phyloP scores from a whole-genome alignment of 2,329 filamentous ascomycete species.

The Aureobasidium sp. region DNA sequence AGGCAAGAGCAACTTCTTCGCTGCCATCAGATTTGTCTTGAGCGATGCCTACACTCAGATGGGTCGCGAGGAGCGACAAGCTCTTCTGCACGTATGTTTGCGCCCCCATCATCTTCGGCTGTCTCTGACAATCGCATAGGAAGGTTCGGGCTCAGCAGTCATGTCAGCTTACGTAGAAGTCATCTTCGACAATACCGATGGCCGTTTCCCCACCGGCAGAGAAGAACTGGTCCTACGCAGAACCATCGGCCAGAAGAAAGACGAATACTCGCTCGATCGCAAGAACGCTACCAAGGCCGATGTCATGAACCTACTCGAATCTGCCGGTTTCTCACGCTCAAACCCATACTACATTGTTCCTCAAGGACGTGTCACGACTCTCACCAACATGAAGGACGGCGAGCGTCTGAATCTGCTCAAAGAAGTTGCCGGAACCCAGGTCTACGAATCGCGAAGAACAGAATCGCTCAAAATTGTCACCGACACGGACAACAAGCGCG shows the following conservation, averaged over 20 bases:
- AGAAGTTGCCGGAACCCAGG: conserved; percentile 95
- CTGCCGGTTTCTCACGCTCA: conserved; percentile 89
- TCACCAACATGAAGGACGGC: conserved; percentile 98
- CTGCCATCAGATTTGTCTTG: conserved; percentile 94
- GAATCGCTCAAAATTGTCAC: conserved; percentile 96
- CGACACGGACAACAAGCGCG: conserved; percentile 88
- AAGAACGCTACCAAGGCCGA: conserved; percentile 94
- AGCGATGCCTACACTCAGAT: conserved; percentile 97
- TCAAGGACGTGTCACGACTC: conserved; percentile 85
- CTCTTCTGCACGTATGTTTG: conserved; percentile 64
- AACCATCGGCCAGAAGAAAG: conserved; percentile 95
- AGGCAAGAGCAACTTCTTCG: conserved; percentile 99
- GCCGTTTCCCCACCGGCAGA: conserved; percentile 87
- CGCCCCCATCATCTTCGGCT: background rate
- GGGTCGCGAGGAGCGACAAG: conserved; percentile 90
- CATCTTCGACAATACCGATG: conserved; percentile 96
- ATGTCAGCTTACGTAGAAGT: conserved; percentile 99
- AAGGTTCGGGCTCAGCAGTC: conserved; percentile 93
- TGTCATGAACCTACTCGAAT: conserved; percentile 91
- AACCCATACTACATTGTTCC: conserved; percentile 99
- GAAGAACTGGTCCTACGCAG: conserved; percentile 84
- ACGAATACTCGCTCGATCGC: conserved; percentile 94
- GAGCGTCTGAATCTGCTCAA: conserved; percentile 86
- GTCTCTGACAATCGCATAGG: conserved; percentile 34
- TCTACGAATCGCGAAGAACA: conserved; percentile 84